Evolutionary conservation across 495 filamentous ascomycete genomes (phyloP).

Genomic region (Cetradonia linearis): DNA sequence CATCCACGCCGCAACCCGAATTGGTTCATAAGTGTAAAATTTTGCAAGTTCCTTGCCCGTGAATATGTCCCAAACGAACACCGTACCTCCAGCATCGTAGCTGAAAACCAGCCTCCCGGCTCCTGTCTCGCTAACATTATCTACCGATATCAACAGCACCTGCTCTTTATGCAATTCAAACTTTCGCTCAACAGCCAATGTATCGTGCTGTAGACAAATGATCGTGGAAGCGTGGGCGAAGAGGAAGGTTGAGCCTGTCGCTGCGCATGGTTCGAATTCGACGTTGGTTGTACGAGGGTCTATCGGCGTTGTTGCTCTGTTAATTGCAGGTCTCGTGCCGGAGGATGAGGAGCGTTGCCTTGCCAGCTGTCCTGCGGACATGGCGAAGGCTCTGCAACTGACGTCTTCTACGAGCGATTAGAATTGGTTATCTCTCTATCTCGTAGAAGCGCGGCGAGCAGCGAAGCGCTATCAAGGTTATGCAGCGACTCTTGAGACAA

Average conservation of each 20-base stretch:
- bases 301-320: constrained; percentile 36
- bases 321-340: constrained; percentile 39
- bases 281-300: constrained; percentile 42
- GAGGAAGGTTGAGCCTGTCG: constrained; percentile 77
- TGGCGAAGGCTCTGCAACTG: constrained; percentile 30
- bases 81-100: constrained; percentile 82
- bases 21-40: constrained; percentile 79
- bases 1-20: constrained; percentile 89
- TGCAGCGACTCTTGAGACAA: constrained; percentile 1
- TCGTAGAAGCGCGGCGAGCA: constrained; percentile 10
- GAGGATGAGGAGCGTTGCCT: constrained; percentile 53
- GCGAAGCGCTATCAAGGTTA: constrained; percentile 9
- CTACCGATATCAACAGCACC: constrained; percentile 71
- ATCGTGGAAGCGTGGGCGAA: constrained; percentile 72
- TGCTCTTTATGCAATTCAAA: constrained; percentile 80
- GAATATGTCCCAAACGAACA: constrained; percentile 94
- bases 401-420: constrained; percentile 16
- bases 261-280: constrained; percentile 73
- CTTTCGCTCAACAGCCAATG: constrained; percentile 73
- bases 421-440: constrained; percentile 2
- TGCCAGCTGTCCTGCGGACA: constrained; percentile 41
- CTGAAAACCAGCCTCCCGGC: constrained; percentile 81
- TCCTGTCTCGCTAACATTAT: constrained; percentile 84
- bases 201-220: constrained; percentile 82
- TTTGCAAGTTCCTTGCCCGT: constrained; percentile 83